Conservation (phyloP, 768 basidiomycete genomes). For the Krasilnikovozyma curviuscula region DNA sequence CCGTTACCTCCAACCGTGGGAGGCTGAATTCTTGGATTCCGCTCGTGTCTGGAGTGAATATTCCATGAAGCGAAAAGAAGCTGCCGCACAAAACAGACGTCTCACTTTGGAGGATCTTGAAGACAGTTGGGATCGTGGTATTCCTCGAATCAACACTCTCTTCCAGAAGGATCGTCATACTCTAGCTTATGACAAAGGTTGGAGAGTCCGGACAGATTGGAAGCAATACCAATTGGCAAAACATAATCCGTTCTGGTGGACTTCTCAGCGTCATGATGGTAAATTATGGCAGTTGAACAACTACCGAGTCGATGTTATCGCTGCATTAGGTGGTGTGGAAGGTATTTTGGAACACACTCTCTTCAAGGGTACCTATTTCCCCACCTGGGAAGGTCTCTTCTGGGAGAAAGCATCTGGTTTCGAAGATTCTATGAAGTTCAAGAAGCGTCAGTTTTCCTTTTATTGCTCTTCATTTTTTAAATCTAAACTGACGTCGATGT, state of each 20-base stretch:
- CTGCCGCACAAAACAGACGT: constrained; percentile 93
- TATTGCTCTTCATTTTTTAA: constrained; percentile 29
- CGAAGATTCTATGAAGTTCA: constrained; percentile 39
- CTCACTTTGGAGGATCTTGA: constrained; percentile 94
- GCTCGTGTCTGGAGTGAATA: constrained; percentile 99
- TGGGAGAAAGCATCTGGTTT: constrained; percentile 95
- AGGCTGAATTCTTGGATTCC: constrained; percentile 91
- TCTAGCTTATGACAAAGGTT: constrained; percentile 93
- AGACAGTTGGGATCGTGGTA: constrained; percentile 53
- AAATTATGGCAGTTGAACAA: constrained; percentile 96
- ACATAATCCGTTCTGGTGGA: constrained; percentile 99
- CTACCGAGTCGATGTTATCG: constrained; percentile 95
- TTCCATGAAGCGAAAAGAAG: constrained; percentile 97
- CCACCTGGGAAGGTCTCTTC: constrained; percentile 94
- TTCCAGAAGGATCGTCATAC: constrained; percentile 80
- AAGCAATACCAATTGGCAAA: constrained; percentile 84
- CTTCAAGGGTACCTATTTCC: constrained; percentile 96
- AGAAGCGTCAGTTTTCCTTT: constrained; percentile 17
- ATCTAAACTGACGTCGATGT: constrained; percentile 40
- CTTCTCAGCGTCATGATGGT: constrained; percentile 85
- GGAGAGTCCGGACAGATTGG: constrained; percentile 95
- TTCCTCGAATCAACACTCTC: constrained; percentile 85
- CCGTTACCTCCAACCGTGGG: constrained; percentile 92
- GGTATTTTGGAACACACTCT: constrained; percentile 80
- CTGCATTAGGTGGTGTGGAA: constrained; percentile 83